Evolutionary conservation across 129 eudicot species (phyloP).

Genomic region (Cynara cardunculus): DNA sequence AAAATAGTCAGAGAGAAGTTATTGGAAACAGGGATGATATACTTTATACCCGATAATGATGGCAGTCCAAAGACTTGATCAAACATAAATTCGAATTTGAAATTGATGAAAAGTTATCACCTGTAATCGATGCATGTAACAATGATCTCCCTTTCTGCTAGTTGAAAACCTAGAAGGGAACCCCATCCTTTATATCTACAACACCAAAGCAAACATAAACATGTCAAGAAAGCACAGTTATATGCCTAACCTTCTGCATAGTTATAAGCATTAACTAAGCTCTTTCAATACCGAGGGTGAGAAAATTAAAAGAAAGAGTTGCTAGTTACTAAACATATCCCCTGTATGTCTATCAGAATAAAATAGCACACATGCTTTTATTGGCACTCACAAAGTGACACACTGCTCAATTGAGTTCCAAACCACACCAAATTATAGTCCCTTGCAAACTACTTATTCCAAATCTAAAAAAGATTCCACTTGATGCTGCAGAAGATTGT

Average conservation of each 20-base stretch:
- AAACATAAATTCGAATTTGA: neutral
- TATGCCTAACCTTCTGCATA: neutral
- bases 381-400: too few species aligned
- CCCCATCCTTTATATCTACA: constrained; percentile 99
- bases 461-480: too few species aligned
- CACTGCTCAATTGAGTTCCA: too few species aligned
- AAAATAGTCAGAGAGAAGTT: neutral
- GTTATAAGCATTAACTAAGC: neutral
- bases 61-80: neutral
- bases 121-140: constrained; percentile 94
- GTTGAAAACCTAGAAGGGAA: constrained; percentile 80
- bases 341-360: too few species aligned
- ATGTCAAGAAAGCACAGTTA: constrained; percentile 7
- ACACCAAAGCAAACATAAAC: neutral
- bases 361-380: too few species aligned
- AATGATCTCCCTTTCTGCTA: constrained; percentile 86
- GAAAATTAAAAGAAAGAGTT: too few species aligned
- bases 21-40: neutral
- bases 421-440: too few species aligned
- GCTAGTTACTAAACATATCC: too few species aligned
- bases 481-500: too few species aligned
- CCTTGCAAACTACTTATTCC: too few species aligned
- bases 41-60: neutral
- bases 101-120: constrained; percentile 24
- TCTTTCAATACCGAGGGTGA: too few species aligned